A percentile compares a stretch with the other conserved stretches of the same genome.
phyloP scores from a whole-genome alignment of 805 yeast genomes.

The Hanseniaspora valbyensis region DNA sequence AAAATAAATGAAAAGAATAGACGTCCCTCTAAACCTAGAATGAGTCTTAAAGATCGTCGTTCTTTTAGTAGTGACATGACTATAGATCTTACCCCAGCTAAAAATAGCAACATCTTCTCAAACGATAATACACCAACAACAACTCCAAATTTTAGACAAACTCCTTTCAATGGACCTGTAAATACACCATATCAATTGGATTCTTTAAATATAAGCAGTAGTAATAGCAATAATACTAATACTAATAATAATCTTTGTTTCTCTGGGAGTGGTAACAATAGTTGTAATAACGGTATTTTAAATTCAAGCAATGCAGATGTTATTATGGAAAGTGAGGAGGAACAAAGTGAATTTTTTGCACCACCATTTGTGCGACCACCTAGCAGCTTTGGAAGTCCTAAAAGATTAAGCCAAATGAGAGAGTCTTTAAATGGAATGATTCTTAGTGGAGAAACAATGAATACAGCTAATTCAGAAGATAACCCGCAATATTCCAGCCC shows the following conservation, averaged over 20 bases:
- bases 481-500: neutral
- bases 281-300: no score
- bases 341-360: neutral
- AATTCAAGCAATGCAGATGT: neutral
- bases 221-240: no score
- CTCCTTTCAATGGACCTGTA: neutral
- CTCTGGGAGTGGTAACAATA: no score
- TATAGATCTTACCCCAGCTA: neutral
- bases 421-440: neutral
- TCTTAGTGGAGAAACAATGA: neutral
- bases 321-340: constrained; percentile 9
- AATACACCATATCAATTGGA: constrained; percentile 6
- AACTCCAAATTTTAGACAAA: neutral
- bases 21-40: neutral
- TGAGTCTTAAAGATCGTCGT: constrained; percentile 2
- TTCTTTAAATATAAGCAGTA: neutral
- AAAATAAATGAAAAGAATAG: neutral
- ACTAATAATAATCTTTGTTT: no score
- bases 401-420: neutral
- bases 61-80: neutral
- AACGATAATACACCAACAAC: neutral
- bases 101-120: neutral
- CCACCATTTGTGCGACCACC: neutral
- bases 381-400: constrained; percentile 3
- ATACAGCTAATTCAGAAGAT: neutral